Conservation (phyloP, 78 protist genomes). For the Neovahlkampfia damariscottae region DNA sequence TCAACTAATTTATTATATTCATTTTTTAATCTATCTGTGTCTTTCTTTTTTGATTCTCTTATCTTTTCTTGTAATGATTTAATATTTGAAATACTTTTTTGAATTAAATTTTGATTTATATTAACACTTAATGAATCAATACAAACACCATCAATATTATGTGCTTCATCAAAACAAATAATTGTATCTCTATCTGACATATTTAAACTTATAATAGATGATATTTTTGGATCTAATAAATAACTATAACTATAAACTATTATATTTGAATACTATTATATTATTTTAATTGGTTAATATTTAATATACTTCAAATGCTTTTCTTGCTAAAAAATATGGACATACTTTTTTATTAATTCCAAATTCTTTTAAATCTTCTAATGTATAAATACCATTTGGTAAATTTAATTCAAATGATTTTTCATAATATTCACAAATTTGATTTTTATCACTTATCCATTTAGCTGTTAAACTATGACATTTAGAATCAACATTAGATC, state of each 20-base stretch:
- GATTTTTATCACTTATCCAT: conserved; percentile 43
- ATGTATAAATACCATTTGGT: conserved; percentile 69
- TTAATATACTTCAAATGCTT: too few species aligned
- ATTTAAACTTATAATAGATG: conserved; percentile 26
- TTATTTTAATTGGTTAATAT: neutral
- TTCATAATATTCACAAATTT: neutral
- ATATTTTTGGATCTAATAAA: conserved; percentile 89
- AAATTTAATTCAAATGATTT: neutral
- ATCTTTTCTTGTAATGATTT: neutral
- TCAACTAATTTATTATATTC: conserved; percentile 37
- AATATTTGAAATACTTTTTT: conserved; percentile 16
- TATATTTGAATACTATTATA: conserved; percentile 68
- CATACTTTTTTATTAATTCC: conserved; percentile 54
- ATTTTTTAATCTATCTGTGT: conserved; percentile 5
- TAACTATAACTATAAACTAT: conserved; percentile 87
- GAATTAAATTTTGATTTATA: conserved; percentile 27
- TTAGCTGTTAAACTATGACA: conserved; percentile 61
- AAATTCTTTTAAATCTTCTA: conserved; percentile 59
- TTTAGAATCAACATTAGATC: conserved; percentile 40
- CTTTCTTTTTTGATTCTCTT: neutral
- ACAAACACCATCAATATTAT: conserved; percentile 94
- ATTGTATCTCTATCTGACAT: conserved; percentile 45
- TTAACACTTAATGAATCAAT: conserved; percentile 75
- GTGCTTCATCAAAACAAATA: conserved; percentile 96
- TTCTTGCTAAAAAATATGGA: conserved; percentile 84